Conservation (phyloP, 352 stramenopile species). For the Globisporangium alternatum region DNA sequence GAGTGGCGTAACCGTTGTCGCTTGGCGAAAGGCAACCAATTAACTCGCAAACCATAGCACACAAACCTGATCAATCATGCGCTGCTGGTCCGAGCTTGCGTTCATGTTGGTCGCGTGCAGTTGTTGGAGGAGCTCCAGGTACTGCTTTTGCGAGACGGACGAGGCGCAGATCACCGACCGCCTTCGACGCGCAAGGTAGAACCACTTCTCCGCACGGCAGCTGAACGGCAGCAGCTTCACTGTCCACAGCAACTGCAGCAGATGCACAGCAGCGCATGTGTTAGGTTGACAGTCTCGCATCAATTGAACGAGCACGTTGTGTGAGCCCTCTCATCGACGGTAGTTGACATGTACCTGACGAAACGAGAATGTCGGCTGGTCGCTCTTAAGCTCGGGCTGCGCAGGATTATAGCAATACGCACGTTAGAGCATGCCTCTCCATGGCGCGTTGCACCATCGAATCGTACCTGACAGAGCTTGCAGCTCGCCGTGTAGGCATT, state of each 20-base stretch:
- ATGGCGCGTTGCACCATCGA: background rate
- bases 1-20: background rate
- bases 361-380: slow-evolving; percentile 38
- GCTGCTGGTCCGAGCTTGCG: slow-evolving; percentile 29
- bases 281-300: background rate
- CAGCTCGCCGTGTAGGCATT: slow-evolving; percentile 28
- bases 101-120: slow-evolving; percentile 16
- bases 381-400: slow-evolving; percentile 33
- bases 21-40: background rate
- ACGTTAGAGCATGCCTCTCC: background rate
- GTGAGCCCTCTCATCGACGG: background rate
- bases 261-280: background rate
- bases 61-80: slow-evolving; percentile 35
- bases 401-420: background rate
- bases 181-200: slow-evolving; percentile 37
- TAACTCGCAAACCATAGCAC: background rate
- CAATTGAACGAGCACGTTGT: background rate
- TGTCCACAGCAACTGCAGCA: slow-evolving; percentile 33
- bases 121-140: slow-evolving; percentile 30
- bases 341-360: slow-evolving; percentile 17
- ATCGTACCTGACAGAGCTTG: slow-evolving; percentile 33
- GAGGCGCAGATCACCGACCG: slow-evolving; percentile 30
- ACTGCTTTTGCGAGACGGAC: slow-evolving; percentile 31
- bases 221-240: slow-evolving; percentile 50
- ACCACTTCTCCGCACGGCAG: slow-evolving; percentile 46